Evolutionary conservation across 2,329 filamentous ascomycete genomes (phyloP).

Genomic region (Huntiella moniliformis): DNA sequence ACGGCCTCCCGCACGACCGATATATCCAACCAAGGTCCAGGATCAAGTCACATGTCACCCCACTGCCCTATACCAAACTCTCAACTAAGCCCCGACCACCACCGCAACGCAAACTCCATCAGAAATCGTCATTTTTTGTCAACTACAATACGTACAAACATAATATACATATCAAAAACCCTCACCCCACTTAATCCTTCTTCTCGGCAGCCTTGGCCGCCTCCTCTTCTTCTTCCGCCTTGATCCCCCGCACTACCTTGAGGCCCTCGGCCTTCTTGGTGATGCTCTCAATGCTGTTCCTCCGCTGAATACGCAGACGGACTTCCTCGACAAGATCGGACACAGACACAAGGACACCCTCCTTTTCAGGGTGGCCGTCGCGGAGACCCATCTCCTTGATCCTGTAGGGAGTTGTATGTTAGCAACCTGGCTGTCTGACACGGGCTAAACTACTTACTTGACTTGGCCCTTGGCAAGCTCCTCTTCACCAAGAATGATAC

Average conservation of each 20-base stretch:
- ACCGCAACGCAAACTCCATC: too few species aligned
- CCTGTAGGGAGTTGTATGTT: conserved; percentile 11
- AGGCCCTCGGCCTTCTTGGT: conserved; percentile 26
- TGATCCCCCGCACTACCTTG: conserved; percentile 28
- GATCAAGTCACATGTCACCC: background rate
- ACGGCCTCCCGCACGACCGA: background rate
- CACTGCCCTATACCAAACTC: background rate
- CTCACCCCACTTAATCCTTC: background rate
- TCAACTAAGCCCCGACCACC: background rate
- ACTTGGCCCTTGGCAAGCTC: conserved; percentile 70
- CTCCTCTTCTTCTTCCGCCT: conserved; percentile 16
- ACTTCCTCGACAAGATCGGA: conserved; percentile 45
- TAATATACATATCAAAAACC: background rate
- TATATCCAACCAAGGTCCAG: background rate
- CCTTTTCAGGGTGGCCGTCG: conserved; percentile 76
- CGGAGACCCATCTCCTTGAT: conserved; percentile 61
- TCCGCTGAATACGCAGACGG: conserved; percentile 25
- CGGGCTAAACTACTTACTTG: conserved; percentile 22
- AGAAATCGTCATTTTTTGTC: too few species aligned
- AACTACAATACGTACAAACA: conserved; percentile 1
- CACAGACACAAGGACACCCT: conserved; percentile 57
- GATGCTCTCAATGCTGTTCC: conserved; percentile 26
- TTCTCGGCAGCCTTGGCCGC: background rate
- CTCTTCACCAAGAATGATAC: conserved; percentile 74
- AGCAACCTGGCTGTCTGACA: background rate